Conservation (phyloP, 2,329 filamentous ascomycete species). For the Xylaria sp. region DNA sequence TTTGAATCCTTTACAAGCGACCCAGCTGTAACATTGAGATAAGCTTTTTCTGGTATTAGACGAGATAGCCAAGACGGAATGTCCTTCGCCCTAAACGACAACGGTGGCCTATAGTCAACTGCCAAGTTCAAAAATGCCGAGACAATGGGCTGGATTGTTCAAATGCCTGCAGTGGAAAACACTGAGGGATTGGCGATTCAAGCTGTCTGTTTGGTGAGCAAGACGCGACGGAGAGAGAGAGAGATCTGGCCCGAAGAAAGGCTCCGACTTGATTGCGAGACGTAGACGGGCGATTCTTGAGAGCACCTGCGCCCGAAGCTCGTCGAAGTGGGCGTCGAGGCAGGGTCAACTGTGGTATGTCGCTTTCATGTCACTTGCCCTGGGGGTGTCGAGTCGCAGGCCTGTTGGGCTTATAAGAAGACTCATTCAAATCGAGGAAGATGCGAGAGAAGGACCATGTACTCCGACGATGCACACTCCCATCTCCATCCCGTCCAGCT, state of each 20-base stretch:
- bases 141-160: not conserved
- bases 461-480: slow-evolving; percentile 4
- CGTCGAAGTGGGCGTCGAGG: not conserved
- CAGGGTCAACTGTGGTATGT: not conserved
- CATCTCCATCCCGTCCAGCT: slow-evolving; percentile 2
- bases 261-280: not conserved
- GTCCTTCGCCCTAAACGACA: not conserved
- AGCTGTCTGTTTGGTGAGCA: too few relatives aligned
- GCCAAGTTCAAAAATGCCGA: not conserved
- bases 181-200: too few relatives aligned
- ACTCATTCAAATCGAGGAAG: not conserved
- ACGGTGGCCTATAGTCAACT: not conserved
- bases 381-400: not conserved
- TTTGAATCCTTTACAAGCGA: slow-evolving; percentile 17
- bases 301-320: not conserved
- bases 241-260: not conserved
- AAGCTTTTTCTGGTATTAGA: slow-evolving; percentile 4
- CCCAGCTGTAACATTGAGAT: slow-evolving; percentile 10
- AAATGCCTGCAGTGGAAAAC: too few relatives aligned
- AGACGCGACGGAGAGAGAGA: not conserved
- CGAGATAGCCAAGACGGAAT: not conserved
- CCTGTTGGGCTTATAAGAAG: too few relatives aligned
- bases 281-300: not conserved
- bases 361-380: not conserved
- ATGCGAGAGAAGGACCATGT: not conserved